Base-by-base conservation (phyloP, 768 basidiomycete species). In the Pulveroboletus sp. region DNA sequence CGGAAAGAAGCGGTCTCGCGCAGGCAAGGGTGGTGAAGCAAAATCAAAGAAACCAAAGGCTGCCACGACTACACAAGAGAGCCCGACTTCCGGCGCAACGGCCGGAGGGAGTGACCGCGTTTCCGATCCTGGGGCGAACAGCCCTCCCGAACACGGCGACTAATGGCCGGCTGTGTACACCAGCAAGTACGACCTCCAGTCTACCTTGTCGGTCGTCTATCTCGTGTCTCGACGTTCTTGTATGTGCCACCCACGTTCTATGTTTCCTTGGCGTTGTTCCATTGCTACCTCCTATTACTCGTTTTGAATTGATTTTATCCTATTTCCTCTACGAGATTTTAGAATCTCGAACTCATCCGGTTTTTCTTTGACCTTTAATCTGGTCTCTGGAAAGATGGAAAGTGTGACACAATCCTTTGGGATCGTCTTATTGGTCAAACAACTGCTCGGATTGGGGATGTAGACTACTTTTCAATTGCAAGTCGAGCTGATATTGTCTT, bases 1-100 rank as follows among this genome's bases (percentile, higher is more conserved):
- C 21, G 52, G 62, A 17, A 64, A 59, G 42, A 73, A 70, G 54
- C 60, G 65, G 50, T 47, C 54, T 24, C 64, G 66, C 39, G 53
- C 52, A 6, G 61, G 60, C 37, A 73, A 69, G 46, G 62, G 65
- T 32, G 54, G 66, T 36, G 59, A 60, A 12, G 40, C 62, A 7
- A 70, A 67, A 46, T 18, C 52, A 27, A 72, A 69, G 61, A 73
- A 71, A 55, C 43, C 48, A 9, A 73, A 72, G 58, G 49, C 46
- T 1, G 14, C 9, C 7, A 26, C 40, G 30, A 47, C 27, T 18
- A 18, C 24, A 5, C 49, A 54, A 50, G 61, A 57, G 31, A 58
- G 52, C n/a, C 49, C 61, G 24, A 49, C 54, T 9, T 52, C 64
- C 30, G 62, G 61, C 38, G 66, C 56, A 30, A 52, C 66, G n/a